Evolutionary conservation across 1,284 basidiomycete genomes (phyloP), one percentile per base, ranked within the genome.

Genomic region (Trichosporon sp.): DNA sequence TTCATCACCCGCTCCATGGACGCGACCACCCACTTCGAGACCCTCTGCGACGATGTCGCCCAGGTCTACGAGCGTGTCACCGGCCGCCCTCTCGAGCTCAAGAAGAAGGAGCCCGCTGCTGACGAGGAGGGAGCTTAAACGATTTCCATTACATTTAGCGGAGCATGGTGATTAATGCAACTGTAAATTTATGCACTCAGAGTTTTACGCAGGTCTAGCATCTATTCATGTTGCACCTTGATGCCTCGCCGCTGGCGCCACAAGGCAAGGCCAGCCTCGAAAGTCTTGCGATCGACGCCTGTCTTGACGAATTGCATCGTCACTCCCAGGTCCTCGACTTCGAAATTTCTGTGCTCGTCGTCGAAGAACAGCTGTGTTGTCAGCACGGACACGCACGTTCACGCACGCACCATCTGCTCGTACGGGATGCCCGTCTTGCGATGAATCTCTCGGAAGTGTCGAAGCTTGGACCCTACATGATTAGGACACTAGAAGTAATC

Each of bases 1-100:
- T 99, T 92, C 83, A 89, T 99, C 83, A 98, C 96, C 64, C 91
- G 90, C 65, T 97, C 94, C 7, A 98, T 98, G 81, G 96, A 99
- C 79, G 94, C 96, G 11, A 98, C 96, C 9, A 95, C 92, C 58
- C 96, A 99, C 83, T 99, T 99, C 77, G 96, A 99, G 85, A 97
- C 95, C 40, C 93, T 95, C 61, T 91, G 93, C 44, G 92, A 95
- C 63, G 94, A 96, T 69, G 95, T 98, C 46, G 87, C 89, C 69
- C 89, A 95, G 79, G 91, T 96, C 34, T 98, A 92, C 91, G 87
- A 89, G 82, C 85, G 92, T 65, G 87, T 95, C 66, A 84, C 77
- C 66, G 79, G 79, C 37, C 75, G 78, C 69, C 70, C 72, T 25
- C 70, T 81, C 63, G 76, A 78, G 3, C 69, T 81, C 64, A 80